These are phyloP conservation scores for Plantago coronopus DNA, from an alignment of 305 asterid species.

Conservation along the genomic window DNA sequence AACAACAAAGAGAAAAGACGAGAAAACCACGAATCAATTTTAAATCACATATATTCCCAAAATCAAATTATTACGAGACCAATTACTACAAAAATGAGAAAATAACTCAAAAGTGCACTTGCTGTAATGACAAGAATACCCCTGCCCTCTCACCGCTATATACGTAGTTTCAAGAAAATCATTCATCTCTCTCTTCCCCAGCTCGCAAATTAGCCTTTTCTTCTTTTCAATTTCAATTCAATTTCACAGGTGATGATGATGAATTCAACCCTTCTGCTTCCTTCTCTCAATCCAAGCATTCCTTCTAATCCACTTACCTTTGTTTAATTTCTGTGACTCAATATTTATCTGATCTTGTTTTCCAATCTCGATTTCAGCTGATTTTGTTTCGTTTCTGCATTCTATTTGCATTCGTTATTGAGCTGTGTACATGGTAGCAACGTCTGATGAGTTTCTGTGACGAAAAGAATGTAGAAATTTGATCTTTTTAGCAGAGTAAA, in stretches of 20 bases:
- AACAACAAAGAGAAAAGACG: no score
- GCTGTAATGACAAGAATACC: slow-evolving; percentile 50
- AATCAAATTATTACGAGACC: no score
- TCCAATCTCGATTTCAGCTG: no score
- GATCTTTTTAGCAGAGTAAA: no score
- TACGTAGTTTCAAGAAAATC: slow-evolving; percentile 7
- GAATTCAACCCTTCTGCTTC: neutral
- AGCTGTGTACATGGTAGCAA: slow-evolving; percentile 2
- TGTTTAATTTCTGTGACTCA: slow-evolving; percentile 14
- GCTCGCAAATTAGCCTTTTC: slow-evolving; percentile 6
- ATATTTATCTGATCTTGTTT: no score
- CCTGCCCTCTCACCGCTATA: slow-evolving; percentile 30
- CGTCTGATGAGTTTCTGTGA: neutral
- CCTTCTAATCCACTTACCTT: neutral
- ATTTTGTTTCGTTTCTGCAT: slow-evolving; percentile 17
- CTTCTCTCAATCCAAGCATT: neutral
- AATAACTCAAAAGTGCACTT: slow-evolving; percentile 18
- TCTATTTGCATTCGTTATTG: neutral
- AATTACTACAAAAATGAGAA: neutral
- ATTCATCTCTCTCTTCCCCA: neutral
- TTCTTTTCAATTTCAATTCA: slow-evolving; percentile 14
- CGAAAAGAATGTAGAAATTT: no score
- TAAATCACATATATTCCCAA: no score
- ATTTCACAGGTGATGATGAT: slow-evolving; percentile 33
- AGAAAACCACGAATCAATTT: no score